These are phyloP conservation scores for Glaciozyma antarctica DNA, from an alignment of 768 basidiomycete genomes.

Conservation along the genomic window DNA sequence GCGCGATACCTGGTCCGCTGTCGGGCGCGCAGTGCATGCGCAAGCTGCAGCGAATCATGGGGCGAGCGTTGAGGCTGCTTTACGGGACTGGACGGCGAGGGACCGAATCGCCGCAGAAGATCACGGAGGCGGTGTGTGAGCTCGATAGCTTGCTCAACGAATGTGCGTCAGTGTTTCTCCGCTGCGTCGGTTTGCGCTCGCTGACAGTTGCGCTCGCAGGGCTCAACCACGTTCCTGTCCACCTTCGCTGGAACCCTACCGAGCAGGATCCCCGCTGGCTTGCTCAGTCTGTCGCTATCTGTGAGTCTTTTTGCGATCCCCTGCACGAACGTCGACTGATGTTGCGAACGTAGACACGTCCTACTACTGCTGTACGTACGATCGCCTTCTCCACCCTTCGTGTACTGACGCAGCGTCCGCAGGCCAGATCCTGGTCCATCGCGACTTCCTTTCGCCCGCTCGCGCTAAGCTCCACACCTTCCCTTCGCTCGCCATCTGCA, in stretches of 20 bases:
- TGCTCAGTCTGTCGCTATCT: not conserved
- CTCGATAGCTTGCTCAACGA: constrained; percentile 19
- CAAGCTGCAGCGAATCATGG: constrained; percentile 2
- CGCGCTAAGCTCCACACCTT: constrained; percentile 37
- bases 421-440: constrained; percentile 62
- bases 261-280: not conserved
- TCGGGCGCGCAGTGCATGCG: constrained; percentile 1
- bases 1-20: not conserved
- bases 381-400: not conserved
- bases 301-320: not conserved
- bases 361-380: constrained; percentile 1
- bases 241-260: constrained; percentile 7
- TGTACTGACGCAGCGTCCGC: not conserved
- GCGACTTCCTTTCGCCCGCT: constrained; percentile 54
- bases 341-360: not conserved
- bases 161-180: not conserved
- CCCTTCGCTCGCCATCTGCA: constrained; percentile 65
- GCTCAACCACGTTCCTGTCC: constrained; percentile 22
- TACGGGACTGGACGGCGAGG: not conserved
- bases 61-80: not conserved
- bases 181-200: not conserved
- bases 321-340: not conserved
- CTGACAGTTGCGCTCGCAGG: not conserved
- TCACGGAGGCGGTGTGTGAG: constrained; percentile 3
- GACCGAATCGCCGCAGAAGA: constrained; percentile 4